A percentile compares a stretch with the other conserved stretches of the same genome.
phyloP scores from a whole-genome alignment of 2,329 filamentous ascomycete genomes.

The Neodidymelliopsis sp. region DNA sequence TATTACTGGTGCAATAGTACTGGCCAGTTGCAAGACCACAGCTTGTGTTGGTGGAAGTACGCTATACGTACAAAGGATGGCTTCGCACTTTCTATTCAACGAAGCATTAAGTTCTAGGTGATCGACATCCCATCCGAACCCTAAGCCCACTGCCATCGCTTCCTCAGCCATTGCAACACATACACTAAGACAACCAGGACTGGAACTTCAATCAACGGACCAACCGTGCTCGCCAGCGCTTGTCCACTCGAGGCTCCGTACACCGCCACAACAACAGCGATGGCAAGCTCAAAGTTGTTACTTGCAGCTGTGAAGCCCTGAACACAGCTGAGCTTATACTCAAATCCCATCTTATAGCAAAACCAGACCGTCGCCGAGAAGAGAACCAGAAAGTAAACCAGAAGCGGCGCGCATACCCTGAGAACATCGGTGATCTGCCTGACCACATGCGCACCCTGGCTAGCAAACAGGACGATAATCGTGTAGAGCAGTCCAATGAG shows the following conservation, averaged over 20 bases:
- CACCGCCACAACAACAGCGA: slow-evolving; percentile 83
- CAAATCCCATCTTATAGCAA: slow-evolving; percentile 72
- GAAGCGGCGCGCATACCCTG: slow-evolving; percentile 78
- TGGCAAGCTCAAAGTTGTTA: slow-evolving; percentile 93
- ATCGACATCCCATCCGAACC: neutral
- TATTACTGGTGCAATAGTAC: too few species aligned
- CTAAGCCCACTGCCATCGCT: slow-evolving; percentile 61
- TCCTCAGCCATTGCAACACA: slow-evolving; percentile 67
- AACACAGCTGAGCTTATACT: slow-evolving; percentile 73
- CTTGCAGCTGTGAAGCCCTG: slow-evolving; percentile 91
- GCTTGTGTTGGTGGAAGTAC: neutral
- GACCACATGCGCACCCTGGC: slow-evolving; percentile 80
- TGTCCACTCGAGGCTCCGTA: slow-evolving; percentile 81
- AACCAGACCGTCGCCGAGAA: slow-evolving; percentile 74
- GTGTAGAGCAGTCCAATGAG: slow-evolving; percentile 87
- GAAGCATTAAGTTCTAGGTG: neutral
- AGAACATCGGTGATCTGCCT: slow-evolving; percentile 85
- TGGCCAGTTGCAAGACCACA: too few species aligned
- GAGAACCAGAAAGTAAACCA: slow-evolving; percentile 81
- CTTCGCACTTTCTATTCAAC: neutral
- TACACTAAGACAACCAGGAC: slow-evolving; percentile 82
- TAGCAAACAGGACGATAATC: slow-evolving; percentile 84
- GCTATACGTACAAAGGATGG: neutral
- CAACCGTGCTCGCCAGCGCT: slow-evolving; percentile 82
- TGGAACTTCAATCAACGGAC: slow-evolving; percentile 85